Evolutionary conservation across 2,329 filamentous ascomycete genomes (phyloP), one percentile per base, ranked within the genome.

Genomic region (Hansfordia pulvinata): DNA sequence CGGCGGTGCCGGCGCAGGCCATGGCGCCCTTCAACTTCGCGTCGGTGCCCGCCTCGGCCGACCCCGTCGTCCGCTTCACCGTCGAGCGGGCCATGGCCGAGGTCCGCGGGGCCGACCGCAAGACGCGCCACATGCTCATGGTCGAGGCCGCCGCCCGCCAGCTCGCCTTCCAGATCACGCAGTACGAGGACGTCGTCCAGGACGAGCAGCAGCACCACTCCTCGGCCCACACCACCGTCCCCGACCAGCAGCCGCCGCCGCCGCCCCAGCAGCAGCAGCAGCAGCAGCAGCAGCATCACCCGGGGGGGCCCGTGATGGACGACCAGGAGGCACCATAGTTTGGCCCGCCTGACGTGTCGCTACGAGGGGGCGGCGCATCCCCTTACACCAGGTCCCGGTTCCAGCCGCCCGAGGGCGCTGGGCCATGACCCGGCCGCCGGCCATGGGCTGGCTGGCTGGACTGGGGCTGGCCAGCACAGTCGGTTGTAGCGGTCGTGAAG

Each of bases 121-220:
- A 53, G 26, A 52, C 56, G 2, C 54, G 66, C 4, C 50, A 58
- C 26, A 49, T 69, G 32, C 55, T 64, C 26, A 54, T 63, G 36
- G 59, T 73, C 28, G 64, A 72, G 36, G 52, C 60, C 22, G 56
- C 62, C 3, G 64, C 67, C 9, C 58, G 62, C 41, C 62, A 70
- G 45, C 53, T 73, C 17, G 65, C 62, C 6, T 52, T 66, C 38
- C 57, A 61, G 16, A 58, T 70, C 23, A 51, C 56, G 12, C 57
- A 66, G 34, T 68, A 63, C 35, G 60, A 67, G 32, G 62, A 66
- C 4, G 35, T 32, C 4, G 26, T 43, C 11, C 40, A 44, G 13
- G 45, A 50, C 12, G 42, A 48, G n/a, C 16, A 16, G 11, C 43
- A 49, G 11, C 30, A 26, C 12, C 32, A 31, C 10, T n/a, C n/a